These are phyloP conservation scores for Rhodotorula babjevae DNA, from an alignment of 768 basidiomycete species.

Conservation along the genomic window DNA sequence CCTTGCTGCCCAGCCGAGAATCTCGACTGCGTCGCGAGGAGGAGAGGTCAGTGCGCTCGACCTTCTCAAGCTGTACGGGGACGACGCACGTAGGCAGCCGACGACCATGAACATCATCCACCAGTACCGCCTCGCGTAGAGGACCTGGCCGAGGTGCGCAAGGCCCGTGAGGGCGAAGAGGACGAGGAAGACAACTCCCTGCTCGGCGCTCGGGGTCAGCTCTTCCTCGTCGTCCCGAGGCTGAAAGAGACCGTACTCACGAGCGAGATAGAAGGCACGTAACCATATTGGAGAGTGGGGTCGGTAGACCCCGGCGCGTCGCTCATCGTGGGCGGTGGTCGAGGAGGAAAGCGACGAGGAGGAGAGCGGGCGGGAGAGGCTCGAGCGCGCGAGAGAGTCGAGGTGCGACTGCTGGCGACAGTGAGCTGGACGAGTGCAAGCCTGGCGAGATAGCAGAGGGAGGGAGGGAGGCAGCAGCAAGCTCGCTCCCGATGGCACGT, in stretches of 20 bases:
- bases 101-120: slow-evolving; percentile 19
- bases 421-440: no score
- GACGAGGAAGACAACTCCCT: slow-evolving; percentile 13
- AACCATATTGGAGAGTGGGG: not conserved
- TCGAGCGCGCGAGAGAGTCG: no score
- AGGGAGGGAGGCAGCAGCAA: no score
- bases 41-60: not conserved
- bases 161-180: slow-evolving; percentile 7
- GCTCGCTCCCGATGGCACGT: no score
- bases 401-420: no score
- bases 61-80: no score
- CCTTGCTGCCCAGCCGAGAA: slow-evolving; percentile 3
- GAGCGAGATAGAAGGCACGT: not conserved
- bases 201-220: not conserved
- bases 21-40: not conserved
- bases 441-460: no score
- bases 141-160: slow-evolving; percentile 5
- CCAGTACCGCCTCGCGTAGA: slow-evolving; percentile 11
- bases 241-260: not conserved
- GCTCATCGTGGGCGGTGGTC: not conserved
- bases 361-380: no score
- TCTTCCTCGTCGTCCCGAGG: not conserved
- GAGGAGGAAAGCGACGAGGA: no score
- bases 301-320: not conserved
- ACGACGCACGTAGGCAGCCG: slow-evolving; percentile 11